Conservation (phyloP, 805 yeast genomes). For the Lipomyces sp. region DNA sequence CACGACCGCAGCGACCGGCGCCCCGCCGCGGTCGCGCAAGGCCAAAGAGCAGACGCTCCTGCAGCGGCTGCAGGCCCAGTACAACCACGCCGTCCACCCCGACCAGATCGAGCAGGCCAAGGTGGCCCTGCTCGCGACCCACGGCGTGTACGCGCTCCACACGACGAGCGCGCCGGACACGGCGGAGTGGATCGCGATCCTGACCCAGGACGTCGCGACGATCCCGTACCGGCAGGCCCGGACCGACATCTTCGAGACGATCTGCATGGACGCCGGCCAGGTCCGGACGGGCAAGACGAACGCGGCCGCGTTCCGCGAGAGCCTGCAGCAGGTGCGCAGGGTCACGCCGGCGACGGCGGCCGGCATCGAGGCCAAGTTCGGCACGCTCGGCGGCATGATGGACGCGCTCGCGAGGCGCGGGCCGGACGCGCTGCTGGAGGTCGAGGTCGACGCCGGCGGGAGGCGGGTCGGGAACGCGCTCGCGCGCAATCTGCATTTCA, state of each 20-base stretch:
- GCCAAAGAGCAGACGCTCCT: conserved; percentile 2
- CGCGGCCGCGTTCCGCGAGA: conserved; percentile 12
- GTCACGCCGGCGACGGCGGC: conserved; percentile 21
- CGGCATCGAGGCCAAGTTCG: conserved; percentile 11
- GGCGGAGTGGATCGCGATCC: conserved; percentile 26
- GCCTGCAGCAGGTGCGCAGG: conserved; percentile 17
- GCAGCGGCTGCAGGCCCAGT: neutral
- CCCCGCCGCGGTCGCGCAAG: neutral
- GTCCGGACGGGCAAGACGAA: conserved; percentile 15
- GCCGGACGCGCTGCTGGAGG: conserved; percentile 5
- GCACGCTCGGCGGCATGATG: conserved; percentile 19
- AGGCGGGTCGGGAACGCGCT: conserved; percentile 14
- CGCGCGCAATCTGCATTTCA: conserved; percentile 11
- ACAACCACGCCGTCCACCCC: neutral
- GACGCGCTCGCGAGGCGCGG: conserved; percentile 1
- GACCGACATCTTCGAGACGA: conserved; percentile 13
- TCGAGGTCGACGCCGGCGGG: conserved; percentile 4
- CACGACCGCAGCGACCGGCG: neutral
- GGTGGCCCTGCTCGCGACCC: conserved; percentile 19
- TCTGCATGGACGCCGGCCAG: conserved; percentile 27
- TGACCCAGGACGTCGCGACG: conserved; percentile 27
- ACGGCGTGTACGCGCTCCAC: conserved; percentile 18
- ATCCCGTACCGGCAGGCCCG: conserved; percentile 23
- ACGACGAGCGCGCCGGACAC: conserved; percentile 17
- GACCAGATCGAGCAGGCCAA: conserved; percentile 13